Conservation (phyloP, 164 flowering plant genomes). For the Akebia trifoliata region DNA sequence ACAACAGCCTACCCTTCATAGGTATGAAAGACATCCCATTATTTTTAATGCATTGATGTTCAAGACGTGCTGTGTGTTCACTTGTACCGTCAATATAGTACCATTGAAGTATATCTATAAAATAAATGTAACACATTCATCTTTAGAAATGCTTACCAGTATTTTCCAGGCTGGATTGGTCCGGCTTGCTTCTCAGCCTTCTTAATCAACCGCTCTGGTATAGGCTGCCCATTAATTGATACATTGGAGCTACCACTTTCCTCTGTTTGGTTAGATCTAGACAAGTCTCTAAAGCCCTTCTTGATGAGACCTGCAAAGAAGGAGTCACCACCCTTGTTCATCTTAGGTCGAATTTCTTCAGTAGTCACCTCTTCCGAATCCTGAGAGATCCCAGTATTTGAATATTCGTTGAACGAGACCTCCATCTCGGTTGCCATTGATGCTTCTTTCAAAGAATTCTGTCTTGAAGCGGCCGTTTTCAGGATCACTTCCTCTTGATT, state of each 20-base stretch:
- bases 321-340: slow-evolving; percentile 32
- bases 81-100: no score
- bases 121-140: background rate
- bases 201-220: slow-evolving; percentile 64
- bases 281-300: slow-evolving; percentile 39
- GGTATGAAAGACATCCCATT: no score
- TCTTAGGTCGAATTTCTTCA: slow-evolving; percentile 27
- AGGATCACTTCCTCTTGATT: slow-evolving; percentile 29
- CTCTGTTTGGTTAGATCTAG: slow-evolving; percentile 26
- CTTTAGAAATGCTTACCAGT: slow-evolving; percentile 52
- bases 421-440: slow-evolving; percentile 44
- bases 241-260: slow-evolving; percentile 40
- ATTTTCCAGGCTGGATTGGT: slow-evolving; percentile 67
- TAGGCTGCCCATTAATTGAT: slow-evolving; percentile 59
- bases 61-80: no score
- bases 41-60: no score
- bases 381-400: slow-evolving; percentile 29
- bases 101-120: background rate
- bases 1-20: no score
- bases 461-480: slow-evolving; percentile 23
- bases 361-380: slow-evolving; percentile 34
- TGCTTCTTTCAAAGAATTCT: slow-evolving; percentile 33
- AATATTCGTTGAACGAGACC: slow-evolving; percentile 31
- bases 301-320: slow-evolving; percentile 36
- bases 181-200: slow-evolving; percentile 92